Percentiles rank a stretch among this genome's conserved stretches.
Conservation (phyloP, 192 early-diverging fungal genomes). For the Coemansia pectinata region DNA sequence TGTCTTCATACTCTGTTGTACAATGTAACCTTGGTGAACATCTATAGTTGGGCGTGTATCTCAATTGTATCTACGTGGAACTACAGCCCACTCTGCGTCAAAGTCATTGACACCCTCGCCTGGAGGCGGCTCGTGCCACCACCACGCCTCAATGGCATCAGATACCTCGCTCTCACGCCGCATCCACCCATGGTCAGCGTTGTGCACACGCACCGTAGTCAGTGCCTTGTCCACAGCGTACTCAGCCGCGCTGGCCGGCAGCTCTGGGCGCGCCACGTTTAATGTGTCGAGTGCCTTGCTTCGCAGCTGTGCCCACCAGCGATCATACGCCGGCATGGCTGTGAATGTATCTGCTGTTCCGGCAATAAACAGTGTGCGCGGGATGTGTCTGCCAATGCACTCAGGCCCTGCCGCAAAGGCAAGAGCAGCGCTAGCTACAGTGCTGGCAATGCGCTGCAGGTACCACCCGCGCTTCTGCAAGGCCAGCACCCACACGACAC, state of each 20-base stretch:
- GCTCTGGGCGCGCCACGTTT: neutral
- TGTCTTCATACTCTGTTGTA: neutral
- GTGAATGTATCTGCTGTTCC: constrained; percentile 48
- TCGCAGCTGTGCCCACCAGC: constrained; percentile 45
- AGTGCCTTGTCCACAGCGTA: constrained; percentile 28
- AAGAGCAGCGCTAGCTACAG: constrained; percentile 21
- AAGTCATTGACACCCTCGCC: neutral
- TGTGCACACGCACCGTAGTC: constrained; percentile 21
- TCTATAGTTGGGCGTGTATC: neutral
- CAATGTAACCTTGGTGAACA: neutral
- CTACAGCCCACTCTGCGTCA: neutral
- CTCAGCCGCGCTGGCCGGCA: constrained; percentile 9
- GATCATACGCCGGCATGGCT: constrained; percentile 26
- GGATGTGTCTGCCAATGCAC: neutral
- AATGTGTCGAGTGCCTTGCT: constrained; percentile 18
- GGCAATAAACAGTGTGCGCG: constrained; percentile 41
- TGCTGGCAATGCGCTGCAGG: constrained; percentile 34
- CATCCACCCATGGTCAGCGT: constrained; percentile 54
- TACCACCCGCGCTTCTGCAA: constrained; percentile 40
- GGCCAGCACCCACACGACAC: constrained; percentile 47
- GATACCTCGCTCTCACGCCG: constrained; percentile 50
- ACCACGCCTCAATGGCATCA: constrained; percentile 41
- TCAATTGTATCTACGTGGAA: neutral
- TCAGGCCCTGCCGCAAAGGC: constrained; percentile 11
- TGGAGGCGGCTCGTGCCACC: constrained; percentile 12